Conservation (phyloP, 306 rosid species). For the Sechiopsis laciniata region DNA sequence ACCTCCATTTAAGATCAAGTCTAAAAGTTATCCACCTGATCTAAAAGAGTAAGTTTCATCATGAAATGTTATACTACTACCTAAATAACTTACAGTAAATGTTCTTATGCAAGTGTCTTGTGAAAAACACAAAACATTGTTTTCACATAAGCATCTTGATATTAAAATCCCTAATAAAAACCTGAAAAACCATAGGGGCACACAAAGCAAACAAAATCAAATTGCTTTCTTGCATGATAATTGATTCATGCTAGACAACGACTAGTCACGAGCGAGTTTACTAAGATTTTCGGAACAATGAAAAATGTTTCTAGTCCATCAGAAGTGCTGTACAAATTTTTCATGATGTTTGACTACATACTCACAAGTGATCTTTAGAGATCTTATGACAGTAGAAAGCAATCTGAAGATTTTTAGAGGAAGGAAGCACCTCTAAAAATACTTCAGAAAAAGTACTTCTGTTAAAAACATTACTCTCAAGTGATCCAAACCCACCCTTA, state of each 20-base stretch:
- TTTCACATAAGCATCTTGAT: background rate
- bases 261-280: background rate
- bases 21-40: conserved; percentile 80
- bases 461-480: background rate
- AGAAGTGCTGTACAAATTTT: background rate
- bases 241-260: background rate
- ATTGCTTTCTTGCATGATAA: background rate
- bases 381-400: background rate
- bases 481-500: background rate
- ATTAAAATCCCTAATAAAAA: background rate
- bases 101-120: background rate
- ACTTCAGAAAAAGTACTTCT: background rate
- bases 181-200: background rate
- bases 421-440: background rate
- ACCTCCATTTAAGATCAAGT: conserved; percentile 69
- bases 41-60: conserved; percentile 70
- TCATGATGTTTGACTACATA: background rate
- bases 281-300: background rate
- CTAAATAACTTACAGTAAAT: background rate
- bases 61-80: background rate
- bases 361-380: background rate
- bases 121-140: background rate
- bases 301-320: background rate
- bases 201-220: background rate
- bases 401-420: background rate